Base-by-base conservation (phyloP, 208 protist genomes). In the Leptomonas pyrrhocoris region DNA sequence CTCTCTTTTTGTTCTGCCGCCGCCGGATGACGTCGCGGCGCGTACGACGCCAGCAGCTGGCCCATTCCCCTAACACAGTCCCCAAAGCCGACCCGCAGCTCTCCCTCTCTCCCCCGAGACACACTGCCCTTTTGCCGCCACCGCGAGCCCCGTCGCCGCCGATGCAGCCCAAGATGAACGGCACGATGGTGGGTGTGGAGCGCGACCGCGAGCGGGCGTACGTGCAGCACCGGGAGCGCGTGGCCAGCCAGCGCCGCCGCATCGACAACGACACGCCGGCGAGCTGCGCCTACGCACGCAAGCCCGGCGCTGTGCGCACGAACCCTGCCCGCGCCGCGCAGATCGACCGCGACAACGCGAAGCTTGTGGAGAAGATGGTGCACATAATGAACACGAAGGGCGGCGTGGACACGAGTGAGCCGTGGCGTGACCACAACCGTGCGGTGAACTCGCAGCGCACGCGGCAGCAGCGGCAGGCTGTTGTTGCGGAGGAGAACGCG, bases 381-480 rank as follows among this genome's bases (percentile, higher is more conserved):
- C 51, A 80, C 60, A 92, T 92, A 60, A 92, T 89, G 84, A 66
- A 85, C 27, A 80, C 74, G 15, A 74, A 73, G 16, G 81, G 86
- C 49, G 73, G 75, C 49, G 73, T 92, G 30, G 86, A 92, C 69
- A 92, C 85, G 49, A 81, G 68, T 34, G 81, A 83, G 61, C 86
- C 86, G 34, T 92, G 84, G 83, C 75, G 76, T 6, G 73, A 76
- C 42, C 42, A 76, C 60, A 80, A 86, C 54, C 84, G 64, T 18
- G 75, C 61, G 16, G 71, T 78, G 36, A 68, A 77, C 64, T 85
- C 84, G 16, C 72, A 92, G 64, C 77, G 70, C 51, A 71, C 65
- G 13, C 83, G 86, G 21, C 31, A 69, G 1, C 56, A 61, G 28
- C 57, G 80, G 53, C 83, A 81, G 55, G n/a, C 75, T 19, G 19